Conservation (phyloP, 2,329 filamentous ascomycete species). For the Trichophyton equinum region DNA sequence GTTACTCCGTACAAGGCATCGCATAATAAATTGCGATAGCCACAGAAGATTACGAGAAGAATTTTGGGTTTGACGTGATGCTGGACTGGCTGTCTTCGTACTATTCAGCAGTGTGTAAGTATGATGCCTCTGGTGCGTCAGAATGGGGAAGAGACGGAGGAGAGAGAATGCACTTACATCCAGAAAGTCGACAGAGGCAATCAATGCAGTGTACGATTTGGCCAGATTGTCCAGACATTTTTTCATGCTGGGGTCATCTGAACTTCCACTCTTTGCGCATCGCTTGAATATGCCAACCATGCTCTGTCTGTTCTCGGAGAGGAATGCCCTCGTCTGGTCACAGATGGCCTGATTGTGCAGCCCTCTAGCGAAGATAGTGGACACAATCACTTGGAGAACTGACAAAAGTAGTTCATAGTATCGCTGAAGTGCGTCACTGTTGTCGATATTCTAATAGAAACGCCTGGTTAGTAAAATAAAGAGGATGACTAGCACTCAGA, state of each 20-base stretch:
- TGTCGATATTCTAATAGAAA: constrained; percentile 47
- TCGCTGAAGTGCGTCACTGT: constrained; percentile 57
- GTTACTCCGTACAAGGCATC: not conserved
- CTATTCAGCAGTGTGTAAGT: constrained; percentile 15
- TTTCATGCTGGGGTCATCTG: constrained; percentile 38
- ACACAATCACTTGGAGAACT: constrained; percentile 68
- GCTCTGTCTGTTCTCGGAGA: constrained; percentile 68
- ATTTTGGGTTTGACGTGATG: constrained; percentile 18
- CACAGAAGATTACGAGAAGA: constrained; percentile 23
- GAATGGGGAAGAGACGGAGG: not conserved
- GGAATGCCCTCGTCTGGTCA: constrained; percentile 64
- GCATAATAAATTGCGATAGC: no score
- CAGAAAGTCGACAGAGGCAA: constrained; percentile 70
- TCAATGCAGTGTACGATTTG: constrained; percentile 71
- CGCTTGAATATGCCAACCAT: constrained; percentile 86
- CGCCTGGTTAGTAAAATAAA: constrained; percentile 14
- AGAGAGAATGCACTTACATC: constrained; percentile 49
- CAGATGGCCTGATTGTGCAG: constrained; percentile 62
- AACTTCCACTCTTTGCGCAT: constrained; percentile 60
- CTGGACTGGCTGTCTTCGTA: constrained; percentile 29
- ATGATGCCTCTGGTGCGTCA: not conserved
- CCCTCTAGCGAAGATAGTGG: constrained; percentile 68
- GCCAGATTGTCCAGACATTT: constrained; percentile 62
- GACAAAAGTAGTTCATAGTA: constrained; percentile 77
- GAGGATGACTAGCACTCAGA: not conserved